Evolutionary conservation across 257 asterid genomes (phyloP).

Genomic region (Lantana camara): DNA sequence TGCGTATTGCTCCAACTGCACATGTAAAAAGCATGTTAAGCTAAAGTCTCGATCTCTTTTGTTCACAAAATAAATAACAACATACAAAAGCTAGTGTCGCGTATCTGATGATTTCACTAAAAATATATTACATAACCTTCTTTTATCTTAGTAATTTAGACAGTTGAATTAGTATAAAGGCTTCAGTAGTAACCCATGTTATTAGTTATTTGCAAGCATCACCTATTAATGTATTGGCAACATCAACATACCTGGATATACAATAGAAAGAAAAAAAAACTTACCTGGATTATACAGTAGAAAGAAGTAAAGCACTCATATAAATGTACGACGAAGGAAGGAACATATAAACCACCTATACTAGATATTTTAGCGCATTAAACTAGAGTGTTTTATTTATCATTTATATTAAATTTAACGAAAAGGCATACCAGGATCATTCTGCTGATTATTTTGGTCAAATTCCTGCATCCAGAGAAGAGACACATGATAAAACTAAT

Average conservation of each 20-base stretch:
- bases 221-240: too few relatives aligned
- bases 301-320: neutral
- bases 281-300: too few relatives aligned
- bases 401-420: neutral
- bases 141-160: neutral
- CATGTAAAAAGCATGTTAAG: slow-evolving; percentile 21
- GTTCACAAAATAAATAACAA: slow-evolving; percentile 16
- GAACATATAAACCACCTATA: neutral
- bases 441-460: slow-evolving; percentile 45
- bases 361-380: slow-evolving; percentile 3
- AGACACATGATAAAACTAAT: slow-evolving; percentile 22
- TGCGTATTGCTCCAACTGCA: slow-evolving; percentile 72
- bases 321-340: neutral
- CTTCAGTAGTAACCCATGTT: too few relatives aligned
- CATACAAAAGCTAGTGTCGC: slow-evolving; percentile 5
- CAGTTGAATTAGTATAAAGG: neutral
- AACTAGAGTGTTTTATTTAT: neutral
- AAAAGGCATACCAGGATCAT: slow-evolving; percentile 61
- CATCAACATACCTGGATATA: too few relatives aligned
- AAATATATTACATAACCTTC: neutral
- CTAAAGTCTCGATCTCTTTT: slow-evolving; percentile 11
- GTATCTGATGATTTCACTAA: too few relatives aligned
- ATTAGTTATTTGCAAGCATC: too few relatives aligned
- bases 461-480: slow-evolving; percentile 47
- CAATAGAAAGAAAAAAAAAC: too few relatives aligned